phyloP scores from a whole-genome alignment of 2,329 filamentous ascomycete species.

The Microdochium nivale region DNA sequence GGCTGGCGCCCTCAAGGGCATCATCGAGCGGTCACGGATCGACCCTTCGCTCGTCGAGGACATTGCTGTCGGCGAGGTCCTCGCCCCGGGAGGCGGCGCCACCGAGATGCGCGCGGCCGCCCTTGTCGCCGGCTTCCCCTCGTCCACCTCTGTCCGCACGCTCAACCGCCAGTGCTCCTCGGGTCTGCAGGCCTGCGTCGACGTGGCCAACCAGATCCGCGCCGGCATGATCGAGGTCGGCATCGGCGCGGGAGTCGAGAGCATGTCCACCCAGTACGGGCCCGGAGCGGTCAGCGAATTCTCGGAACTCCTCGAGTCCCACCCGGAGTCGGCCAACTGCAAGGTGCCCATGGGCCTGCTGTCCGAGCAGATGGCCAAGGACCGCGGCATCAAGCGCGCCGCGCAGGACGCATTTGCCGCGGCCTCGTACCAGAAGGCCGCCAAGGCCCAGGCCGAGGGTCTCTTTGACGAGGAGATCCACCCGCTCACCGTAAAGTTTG shows the following conservation, averaged over 20 bases:
- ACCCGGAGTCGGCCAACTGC: constrained; percentile 84
- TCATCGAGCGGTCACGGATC: constrained; percentile 80
- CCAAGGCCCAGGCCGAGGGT: constrained; percentile 76
- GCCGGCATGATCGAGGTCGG: constrained; percentile 92
- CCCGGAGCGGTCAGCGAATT: constrained; percentile 79
- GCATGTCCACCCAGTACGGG: constrained; percentile 92
- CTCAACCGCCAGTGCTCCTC: constrained; percentile 94
- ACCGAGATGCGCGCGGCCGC: constrained; percentile 94
- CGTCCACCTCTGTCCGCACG: constrained; percentile 72
- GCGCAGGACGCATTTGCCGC: constrained; percentile 91
- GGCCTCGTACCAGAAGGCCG: constrained; percentile 83
- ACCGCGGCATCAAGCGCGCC: constrained; percentile 61
- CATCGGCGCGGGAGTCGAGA: constrained; percentile 90
- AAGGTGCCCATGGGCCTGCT: constrained; percentile 95
- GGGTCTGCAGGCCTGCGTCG: constrained; percentile 84
- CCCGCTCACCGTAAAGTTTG: constrained; percentile 77
- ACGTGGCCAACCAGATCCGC: constrained; percentile 89
- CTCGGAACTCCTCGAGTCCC: constrained; percentile 74
- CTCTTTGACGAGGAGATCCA: constrained; percentile 89
- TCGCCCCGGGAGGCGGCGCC: constrained; percentile 86
- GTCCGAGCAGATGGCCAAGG: constrained; percentile 91
- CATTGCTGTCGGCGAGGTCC: constrained; percentile 82
- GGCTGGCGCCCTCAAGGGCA: constrained; percentile 69
- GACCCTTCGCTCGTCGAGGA: constrained; percentile 86
- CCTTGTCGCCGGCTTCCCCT: constrained; percentile 84